These are phyloP conservation scores for Cutaneotrichosporon sp. DNA, from an alignment of 1,284 basidiomycete species.

Conservation along the genomic window DNA sequence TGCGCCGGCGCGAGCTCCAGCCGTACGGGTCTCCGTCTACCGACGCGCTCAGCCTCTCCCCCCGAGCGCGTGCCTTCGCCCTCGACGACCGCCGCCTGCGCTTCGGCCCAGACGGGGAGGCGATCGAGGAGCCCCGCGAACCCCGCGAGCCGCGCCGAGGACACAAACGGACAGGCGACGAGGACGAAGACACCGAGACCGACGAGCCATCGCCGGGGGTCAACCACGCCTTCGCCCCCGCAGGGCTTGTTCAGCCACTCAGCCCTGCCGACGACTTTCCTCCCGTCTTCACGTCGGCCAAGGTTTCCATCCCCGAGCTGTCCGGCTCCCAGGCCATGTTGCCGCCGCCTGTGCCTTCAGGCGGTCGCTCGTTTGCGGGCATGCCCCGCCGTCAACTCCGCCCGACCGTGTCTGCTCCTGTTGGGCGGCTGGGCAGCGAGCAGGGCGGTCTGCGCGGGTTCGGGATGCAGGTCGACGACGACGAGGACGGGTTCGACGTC, in stretches of 20 bases:
- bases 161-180: conserved; percentile 13
- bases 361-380: conserved; percentile 10
- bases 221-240: conserved; percentile 1
- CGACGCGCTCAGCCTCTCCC: conserved; percentile 13
- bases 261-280: conserved; percentile 34
- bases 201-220: conserved; percentile 9
- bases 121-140: conserved; percentile 2
- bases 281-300: conserved; percentile 32
- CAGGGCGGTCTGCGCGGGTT: conserved; percentile 23
- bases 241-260: conserved; percentile 2
- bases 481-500: conserved; percentile 40
- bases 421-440: conserved; percentile 15
- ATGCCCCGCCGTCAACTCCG: conserved; percentile 16
- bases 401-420: conserved; percentile 41
- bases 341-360: conserved; percentile 14
- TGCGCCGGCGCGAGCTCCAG: conserved; percentile 28
- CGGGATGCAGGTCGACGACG: conserved; percentile 36
- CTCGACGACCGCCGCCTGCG: conserved; percentile 10
- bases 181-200: background rate
- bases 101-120: conserved; percentile 22
- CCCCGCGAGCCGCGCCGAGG: conserved; percentile 12
- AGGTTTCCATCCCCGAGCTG: conserved; percentile 33
- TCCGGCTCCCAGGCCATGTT: conserved; percentile 14
- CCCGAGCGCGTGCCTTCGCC: conserved; percentile 5
- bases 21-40: conserved; percentile 19